Conservation (phyloP, 495 filamentous ascomycete species). For the Evernia prunastri region DNA sequence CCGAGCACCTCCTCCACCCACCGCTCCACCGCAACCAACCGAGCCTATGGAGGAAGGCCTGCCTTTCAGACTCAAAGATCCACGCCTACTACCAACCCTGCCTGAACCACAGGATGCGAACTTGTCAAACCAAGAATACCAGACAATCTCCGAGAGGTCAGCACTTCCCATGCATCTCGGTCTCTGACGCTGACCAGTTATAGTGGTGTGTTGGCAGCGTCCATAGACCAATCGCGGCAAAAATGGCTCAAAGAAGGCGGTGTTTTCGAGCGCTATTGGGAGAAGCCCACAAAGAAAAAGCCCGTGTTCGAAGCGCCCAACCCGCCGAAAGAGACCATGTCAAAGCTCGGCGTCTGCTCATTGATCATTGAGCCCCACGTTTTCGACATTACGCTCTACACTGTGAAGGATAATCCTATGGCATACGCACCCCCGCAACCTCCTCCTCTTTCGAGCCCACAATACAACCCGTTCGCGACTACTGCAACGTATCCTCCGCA, state of each 20-base stretch:
- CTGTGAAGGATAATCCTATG: constrained; percentile 64
- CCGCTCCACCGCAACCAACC: constrained; percentile 32
- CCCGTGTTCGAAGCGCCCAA: constrained; percentile 64
- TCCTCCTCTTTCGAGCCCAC: constrained; percentile 37
- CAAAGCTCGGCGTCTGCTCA: constrained; percentile 69
- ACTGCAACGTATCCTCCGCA: constrained; percentile 4
- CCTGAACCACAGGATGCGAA: constrained; percentile 58
- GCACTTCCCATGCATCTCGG: constrained; percentile 16
- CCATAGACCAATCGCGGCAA: constrained; percentile 74
- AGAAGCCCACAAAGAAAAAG: constrained; percentile 80
- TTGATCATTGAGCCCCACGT: constrained; percentile 86
- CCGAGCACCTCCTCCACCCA: constrained; percentile 13
- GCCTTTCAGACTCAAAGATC: constrained; percentile 58
- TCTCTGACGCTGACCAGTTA: constrained; percentile 5
- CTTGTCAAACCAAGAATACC: constrained; percentile 63
- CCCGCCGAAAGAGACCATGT: constrained; percentile 81
- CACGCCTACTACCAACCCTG: constrained; percentile 68
- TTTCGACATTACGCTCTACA: constrained; percentile 80
- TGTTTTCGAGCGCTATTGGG: constrained; percentile 90
- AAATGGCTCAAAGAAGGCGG: constrained; percentile 87
- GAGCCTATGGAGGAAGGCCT: constrained; percentile 48
- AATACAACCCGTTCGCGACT: constrained; percentile 26
- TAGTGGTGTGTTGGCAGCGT: constrained; percentile 78
- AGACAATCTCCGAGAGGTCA: constrained; percentile 79
- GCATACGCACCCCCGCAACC: constrained; percentile 41